phyloP scores from a whole-genome alignment of 164 flowering plant species.

The Chimonanthus praecox region DNA sequence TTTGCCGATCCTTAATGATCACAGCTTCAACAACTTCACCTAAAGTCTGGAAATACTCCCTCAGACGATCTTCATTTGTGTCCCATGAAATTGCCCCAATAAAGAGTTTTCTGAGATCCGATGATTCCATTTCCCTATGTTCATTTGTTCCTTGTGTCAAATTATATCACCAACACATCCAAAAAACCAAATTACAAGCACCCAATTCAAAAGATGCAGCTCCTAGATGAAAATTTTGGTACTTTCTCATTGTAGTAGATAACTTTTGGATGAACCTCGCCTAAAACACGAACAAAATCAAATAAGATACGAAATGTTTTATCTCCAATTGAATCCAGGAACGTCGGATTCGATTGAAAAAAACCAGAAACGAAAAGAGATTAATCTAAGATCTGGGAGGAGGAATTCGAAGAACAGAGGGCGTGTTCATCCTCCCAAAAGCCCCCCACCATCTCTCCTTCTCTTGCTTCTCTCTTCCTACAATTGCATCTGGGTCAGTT shows the following conservation, averaged over 20 bases:
- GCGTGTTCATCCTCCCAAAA: slow-evolving; percentile 30
- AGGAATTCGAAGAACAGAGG: slow-evolving; percentile 50
- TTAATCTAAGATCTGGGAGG: slow-evolving; percentile 55
- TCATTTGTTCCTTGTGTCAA: slow-evolving; percentile 3
- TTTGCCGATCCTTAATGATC: slow-evolving; percentile 81
- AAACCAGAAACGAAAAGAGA: slow-evolving; percentile 15
- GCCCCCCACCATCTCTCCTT: slow-evolving; percentile 24
- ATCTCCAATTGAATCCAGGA: slow-evolving; percentile 38
- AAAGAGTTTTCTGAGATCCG: slow-evolving; percentile 80
- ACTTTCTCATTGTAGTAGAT: slow-evolving; percentile 23
- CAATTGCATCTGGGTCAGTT: slow-evolving; percentile 13
- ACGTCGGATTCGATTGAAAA: slow-evolving; percentile 28
- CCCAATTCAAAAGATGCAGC: slow-evolving; percentile 4
- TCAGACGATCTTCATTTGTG: slow-evolving; percentile 73
- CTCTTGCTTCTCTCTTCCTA: slow-evolving; percentile 18
- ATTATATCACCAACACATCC: slow-evolving; percentile 7
- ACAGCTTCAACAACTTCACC: slow-evolving; percentile 91
- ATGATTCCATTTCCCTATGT: slow-evolving; percentile 58
- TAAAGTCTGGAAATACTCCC: slow-evolving; percentile 59
- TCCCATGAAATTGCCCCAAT: slow-evolving; percentile 94
- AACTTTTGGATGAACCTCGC: background rate
- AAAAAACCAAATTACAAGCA: slow-evolving; percentile 9
- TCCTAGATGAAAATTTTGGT: slow-evolving; percentile 12
- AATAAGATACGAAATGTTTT: slow-evolving; percentile 19
- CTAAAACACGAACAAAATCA: background rate